Percentiles rank a stretch among this genome's conserved stretches.
Conservation (phyloP, 768 basidiomycete genomes). For the Tulasnella sp. region DNA sequence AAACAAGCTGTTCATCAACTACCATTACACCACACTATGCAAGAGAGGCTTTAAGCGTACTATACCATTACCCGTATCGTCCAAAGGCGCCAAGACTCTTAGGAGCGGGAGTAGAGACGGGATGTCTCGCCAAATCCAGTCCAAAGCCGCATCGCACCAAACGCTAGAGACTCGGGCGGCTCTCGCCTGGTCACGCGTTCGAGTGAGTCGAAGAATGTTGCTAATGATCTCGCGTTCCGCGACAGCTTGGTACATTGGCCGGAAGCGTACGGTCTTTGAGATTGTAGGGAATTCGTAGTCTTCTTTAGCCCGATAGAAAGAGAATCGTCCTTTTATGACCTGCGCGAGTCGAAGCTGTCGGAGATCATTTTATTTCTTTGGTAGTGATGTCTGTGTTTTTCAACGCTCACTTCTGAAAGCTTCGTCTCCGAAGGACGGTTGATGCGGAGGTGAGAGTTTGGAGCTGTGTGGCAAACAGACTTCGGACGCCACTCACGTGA, state of each 20-base stretch:
- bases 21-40: neutral
- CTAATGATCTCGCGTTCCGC: neutral
- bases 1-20: neutral
- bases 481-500: too few relatives aligned
- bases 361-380: too few relatives aligned
- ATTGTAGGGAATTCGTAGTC: too few relatives aligned
- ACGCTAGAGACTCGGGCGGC: neutral
- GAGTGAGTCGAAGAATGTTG: neutral
- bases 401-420: too few relatives aligned
- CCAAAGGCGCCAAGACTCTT: neutral
- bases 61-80: neutral
- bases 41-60: neutral
- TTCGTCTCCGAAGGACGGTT: too few relatives aligned
- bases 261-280: too few relatives aligned
- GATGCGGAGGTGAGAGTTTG: too few relatives aligned
- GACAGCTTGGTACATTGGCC: neutral
- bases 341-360: too few relatives aligned
- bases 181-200: neutral
- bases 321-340: too few relatives aligned
- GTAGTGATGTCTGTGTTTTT: too few relatives aligned
- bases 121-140: conserved; percentile 2
- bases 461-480: too few relatives aligned
- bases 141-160: conserved; percentile 1
- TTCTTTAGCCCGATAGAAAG: too few relatives aligned
- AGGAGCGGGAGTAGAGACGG: neutral